These are phyloP conservation scores for Ophiocytium majus DNA, from an alignment of 352 stramenopile species.

Conservation along the genomic window DNA sequence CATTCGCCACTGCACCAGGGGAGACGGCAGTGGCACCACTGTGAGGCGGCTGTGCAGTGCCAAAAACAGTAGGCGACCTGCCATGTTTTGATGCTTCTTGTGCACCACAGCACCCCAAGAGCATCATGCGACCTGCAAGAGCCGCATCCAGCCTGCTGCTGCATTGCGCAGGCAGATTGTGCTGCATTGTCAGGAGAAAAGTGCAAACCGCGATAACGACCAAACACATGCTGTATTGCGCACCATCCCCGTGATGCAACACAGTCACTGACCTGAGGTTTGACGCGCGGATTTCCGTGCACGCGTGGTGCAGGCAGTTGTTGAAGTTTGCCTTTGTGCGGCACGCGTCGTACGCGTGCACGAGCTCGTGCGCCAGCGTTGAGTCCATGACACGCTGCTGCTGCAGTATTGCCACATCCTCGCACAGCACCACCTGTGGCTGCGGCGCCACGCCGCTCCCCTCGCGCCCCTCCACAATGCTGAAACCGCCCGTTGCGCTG, in stretches of 20 bases:
- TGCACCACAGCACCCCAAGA: background rate
- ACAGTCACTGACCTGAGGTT: slow-evolving; percentile 26
- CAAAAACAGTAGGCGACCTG: background rate
- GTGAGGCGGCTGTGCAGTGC: too few relatives aligned
- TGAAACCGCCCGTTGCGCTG: slow-evolving; percentile 43
- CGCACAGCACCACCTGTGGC: slow-evolving; percentile 38
- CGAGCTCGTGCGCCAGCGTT: slow-evolving; percentile 84
- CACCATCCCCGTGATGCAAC: too few relatives aligned
- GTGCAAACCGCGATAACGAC: too few relatives aligned
- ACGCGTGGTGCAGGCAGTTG: slow-evolving; percentile 84
- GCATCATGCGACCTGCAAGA: background rate
- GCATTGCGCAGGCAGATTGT: too few relatives aligned
- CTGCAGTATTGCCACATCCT: slow-evolving; percentile 35
- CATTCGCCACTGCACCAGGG: slow-evolving; percentile 69
- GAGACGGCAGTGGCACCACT: too few relatives aligned
- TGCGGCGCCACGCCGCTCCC: background rate
- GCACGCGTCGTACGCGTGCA: slow-evolving; percentile 88
- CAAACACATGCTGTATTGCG: too few relatives aligned
- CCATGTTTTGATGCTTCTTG: background rate
- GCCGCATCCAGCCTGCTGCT: too few relatives aligned
- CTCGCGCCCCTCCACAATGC: too few relatives aligned
- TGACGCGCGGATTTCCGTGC: slow-evolving; percentile 71
- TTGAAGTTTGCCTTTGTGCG: slow-evolving; percentile 84
- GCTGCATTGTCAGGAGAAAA: too few relatives aligned
- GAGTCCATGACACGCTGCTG: slow-evolving; percentile 69